Base-by-base conservation (phyloP, 2,329 filamentous ascomycete species). In the Colletotrichum caudatum region DNA sequence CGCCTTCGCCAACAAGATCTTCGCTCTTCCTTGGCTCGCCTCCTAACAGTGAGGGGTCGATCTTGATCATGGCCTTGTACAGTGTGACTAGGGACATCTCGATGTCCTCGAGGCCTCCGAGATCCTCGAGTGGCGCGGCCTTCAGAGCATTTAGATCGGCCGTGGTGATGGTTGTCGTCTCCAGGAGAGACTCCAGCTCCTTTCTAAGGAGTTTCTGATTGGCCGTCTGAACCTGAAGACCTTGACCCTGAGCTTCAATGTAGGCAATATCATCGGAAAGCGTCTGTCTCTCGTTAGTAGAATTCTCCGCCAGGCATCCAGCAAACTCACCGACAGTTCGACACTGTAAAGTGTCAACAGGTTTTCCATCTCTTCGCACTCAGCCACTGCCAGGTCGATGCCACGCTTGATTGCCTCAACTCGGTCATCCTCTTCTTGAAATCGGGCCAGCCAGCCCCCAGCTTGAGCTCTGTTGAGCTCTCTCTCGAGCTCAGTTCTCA, bases 351-450 rank as follows among this genome's bases (percentile, higher is more conserved):
- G 84, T 0, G 96, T 99, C 64, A 99, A 85, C 50, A 99, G 86
- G 71, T 97, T 97, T 79, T 99, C 96, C 69, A 99, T 86, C 82
- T 98, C 95, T 76, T 99, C 97, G 77, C 96, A 98, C 82, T 99
- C 96, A 26, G 91, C 89, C 76, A 99, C 94, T n/a, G 94, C 93
- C 74, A 92, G 88, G 78, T 99, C 95, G 66, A 99, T 91, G 66
- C 97, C 91, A 69, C 85, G 89, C 76, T 95, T 94, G 75, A 99
- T 94, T 35, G 93, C 92, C 69, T 94, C 92, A 2, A 98, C 93
- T 69, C 95, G 90, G 73, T 96, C 94, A 78, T 98, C 95, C 77
- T 97, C 94, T 75, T 96, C 93, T 75, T 95, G 85, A 74, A 92
- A 88, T 72, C 95, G 92, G 62, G 92, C 92, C 59, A 98, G 86